Percentiles rank a stretch among this genome's conserved stretches.
Conservation (phyloP, 352 stramenopile genomes). For the Pythium dissimile region DNA sequence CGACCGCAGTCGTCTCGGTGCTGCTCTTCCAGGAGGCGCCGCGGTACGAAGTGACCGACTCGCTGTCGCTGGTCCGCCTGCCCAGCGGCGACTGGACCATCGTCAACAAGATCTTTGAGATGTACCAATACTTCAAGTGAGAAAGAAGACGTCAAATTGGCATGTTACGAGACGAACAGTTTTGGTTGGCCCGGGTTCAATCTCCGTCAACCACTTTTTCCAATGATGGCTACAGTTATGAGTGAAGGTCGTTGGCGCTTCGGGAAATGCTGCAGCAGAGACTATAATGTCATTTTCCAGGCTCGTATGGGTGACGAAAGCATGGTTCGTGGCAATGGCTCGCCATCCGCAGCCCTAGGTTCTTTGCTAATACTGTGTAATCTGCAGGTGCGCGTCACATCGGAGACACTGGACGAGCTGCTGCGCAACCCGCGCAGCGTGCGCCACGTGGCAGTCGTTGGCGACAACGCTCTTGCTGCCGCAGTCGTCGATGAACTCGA, state of each 20-base stretch:
- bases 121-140: slow-evolving; percentile 18
- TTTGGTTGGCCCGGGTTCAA: no score
- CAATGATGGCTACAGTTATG: no score
- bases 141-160: background rate
- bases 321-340: no score
- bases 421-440: background rate
- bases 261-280: no score
- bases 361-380: no score
- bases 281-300: no score
- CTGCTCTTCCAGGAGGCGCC: slow-evolving; percentile 7
- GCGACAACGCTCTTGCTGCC: background rate
- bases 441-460: background rate
- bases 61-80: slow-evolving; percentile 9
- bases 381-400: background rate
- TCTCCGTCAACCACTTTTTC: no score
- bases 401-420: background rate
- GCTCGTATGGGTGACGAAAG: no score
- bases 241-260: no score
- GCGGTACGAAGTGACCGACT: slow-evolving; percentile 14
- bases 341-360: no score
- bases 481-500: background rate
- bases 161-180: no score
- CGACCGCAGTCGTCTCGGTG: slow-evolving; percentile 1
- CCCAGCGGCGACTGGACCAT: slow-evolving; percentile 8
- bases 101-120: slow-evolving; percentile 20